Percentiles rank a stretch among this genome's conserved stretches.
These are phyloP conservation scores for Russula vinacea DNA, from an alignment of 768 basidiomycete species.

Conservation along the genomic window DNA sequence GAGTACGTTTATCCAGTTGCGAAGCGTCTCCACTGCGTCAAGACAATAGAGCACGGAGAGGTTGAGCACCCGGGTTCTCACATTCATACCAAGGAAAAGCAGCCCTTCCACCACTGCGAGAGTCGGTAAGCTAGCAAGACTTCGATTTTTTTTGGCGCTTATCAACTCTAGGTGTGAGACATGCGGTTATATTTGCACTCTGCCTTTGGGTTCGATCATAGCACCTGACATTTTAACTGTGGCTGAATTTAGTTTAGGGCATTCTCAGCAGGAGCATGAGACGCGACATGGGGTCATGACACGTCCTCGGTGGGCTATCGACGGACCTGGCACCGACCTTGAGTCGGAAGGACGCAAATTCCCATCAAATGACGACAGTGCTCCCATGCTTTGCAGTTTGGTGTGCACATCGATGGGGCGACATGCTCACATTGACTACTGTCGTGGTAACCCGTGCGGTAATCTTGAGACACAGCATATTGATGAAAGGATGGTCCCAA, in stretches of 20 bases:
- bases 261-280: constrained; percentile 59
- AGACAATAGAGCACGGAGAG: constrained; percentile 45
- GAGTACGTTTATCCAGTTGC: constrained; percentile 38
- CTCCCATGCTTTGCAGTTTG: constrained; percentile 61
- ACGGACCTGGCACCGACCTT: constrained; percentile 47
- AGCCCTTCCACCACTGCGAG: constrained; percentile 56
- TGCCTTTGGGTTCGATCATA: constrained; percentile 46
- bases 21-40: constrained; percentile 50
- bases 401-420: constrained; percentile 56
- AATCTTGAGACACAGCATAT: constrained; percentile 50
- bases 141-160: neutral
- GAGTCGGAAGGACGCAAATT: constrained; percentile 58
- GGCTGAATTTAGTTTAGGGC: constrained; percentile 40
- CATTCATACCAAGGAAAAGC: constrained; percentile 46
- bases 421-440: constrained; percentile 57
- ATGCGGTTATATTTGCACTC: constrained; percentile 58
- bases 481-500: constrained; percentile 42
- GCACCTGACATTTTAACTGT: neutral
- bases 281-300: constrained; percentile 65
- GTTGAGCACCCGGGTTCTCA: constrained; percentile 48
- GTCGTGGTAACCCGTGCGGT: constrained; percentile 46
- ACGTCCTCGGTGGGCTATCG: constrained; percentile 52
- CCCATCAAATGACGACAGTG: constrained; percentile 52
- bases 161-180: constrained; percentile 45
- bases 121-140: constrained; percentile 37